Percentiles rank a stretch among this genome's conserved stretches.
Conservation (phyloP, 345 rosid species). For the rapeseed (Brassica napus) region DNA sequence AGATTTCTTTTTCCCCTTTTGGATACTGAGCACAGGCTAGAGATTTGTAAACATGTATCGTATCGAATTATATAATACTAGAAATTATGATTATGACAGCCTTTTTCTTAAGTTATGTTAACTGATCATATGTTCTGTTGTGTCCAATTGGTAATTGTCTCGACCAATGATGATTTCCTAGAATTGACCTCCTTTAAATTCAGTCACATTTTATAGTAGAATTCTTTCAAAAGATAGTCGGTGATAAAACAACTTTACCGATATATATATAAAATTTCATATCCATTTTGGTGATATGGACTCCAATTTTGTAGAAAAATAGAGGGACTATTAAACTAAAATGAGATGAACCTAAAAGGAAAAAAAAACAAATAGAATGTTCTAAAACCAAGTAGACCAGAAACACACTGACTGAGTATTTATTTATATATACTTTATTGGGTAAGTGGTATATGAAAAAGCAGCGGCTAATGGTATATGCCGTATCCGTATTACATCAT, state of each 20-base stretch:
- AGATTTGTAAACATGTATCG: neutral
- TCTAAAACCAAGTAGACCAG: neutral
- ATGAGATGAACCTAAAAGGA: neutral
- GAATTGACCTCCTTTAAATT: neutral
- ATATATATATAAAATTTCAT: too few species aligned
- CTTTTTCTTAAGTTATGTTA: neutral
- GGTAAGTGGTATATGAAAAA: neutral
- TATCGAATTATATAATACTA: constrained; percentile 4
- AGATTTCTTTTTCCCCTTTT: neutral
- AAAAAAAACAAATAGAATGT: neutral
- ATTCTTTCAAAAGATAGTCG: neutral
- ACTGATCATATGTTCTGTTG: neutral
- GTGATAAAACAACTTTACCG: neutral
- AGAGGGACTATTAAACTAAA: neutral
- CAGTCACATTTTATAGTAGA: neutral
- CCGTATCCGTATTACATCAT: neutral
- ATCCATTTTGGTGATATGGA: neutral
- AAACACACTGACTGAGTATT: neutral
- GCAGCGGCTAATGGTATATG: neutral
- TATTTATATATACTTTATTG: neutral
- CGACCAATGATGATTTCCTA: neutral
- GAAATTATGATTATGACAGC: neutral
- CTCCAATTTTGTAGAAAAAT: neutral
- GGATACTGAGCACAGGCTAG: neutral
- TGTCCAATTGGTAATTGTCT: neutral